Conservation (phyloP, 192 early-diverging fungal genomes). For the Coemansia sp. region DNA sequence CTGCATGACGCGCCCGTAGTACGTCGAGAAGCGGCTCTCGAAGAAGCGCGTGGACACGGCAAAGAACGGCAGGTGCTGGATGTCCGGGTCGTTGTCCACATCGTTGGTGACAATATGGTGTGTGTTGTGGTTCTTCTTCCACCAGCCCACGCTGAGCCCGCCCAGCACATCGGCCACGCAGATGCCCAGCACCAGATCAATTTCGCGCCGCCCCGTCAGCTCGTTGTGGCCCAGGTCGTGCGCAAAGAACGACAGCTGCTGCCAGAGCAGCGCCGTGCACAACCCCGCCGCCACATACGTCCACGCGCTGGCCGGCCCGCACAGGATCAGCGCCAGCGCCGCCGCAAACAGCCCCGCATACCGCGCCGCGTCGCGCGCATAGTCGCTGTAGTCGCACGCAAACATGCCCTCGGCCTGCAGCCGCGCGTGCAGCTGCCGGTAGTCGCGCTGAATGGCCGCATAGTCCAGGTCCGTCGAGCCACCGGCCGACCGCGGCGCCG, state of each 20-base stretch:
- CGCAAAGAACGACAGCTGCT: constrained; percentile 88
- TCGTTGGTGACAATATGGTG: constrained; percentile 97
- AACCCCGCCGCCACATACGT: constrained; percentile 51
- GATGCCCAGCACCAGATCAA: constrained; percentile 81
- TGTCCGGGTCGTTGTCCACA: constrained; percentile 93
- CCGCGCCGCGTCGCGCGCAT: constrained; percentile 46
- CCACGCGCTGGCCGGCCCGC: constrained; percentile 23
- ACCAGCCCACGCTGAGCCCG: constrained; percentile 92
- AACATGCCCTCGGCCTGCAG: constrained; percentile 64
- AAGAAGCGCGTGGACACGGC: constrained; percentile 79
- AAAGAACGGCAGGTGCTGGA: constrained; percentile 96
- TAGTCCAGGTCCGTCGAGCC: constrained; percentile 34
- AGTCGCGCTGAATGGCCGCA: constrained; percentile 54
- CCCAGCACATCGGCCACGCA: constrained; percentile 75
- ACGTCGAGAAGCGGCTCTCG: constrained; percentile 81
- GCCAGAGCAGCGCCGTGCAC: constrained; percentile 73
- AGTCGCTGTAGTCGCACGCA: constrained; percentile 58
- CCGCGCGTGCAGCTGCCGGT: constrained; percentile 62
- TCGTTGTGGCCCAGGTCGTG: constrained; percentile 98
- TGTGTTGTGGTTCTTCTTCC: constrained; percentile 96
- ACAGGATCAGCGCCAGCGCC: constrained; percentile 33
- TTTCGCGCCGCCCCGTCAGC: constrained; percentile 67
- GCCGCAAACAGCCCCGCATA: constrained; percentile 33
- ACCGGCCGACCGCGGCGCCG: constrained; percentile 29
- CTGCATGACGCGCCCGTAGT: constrained; percentile 74